These are phyloP conservation scores for Neoscytalidium dimidiatum DNA, from an alignment of 2,329 filamentous ascomycete species.

Conservation along the genomic window DNA sequence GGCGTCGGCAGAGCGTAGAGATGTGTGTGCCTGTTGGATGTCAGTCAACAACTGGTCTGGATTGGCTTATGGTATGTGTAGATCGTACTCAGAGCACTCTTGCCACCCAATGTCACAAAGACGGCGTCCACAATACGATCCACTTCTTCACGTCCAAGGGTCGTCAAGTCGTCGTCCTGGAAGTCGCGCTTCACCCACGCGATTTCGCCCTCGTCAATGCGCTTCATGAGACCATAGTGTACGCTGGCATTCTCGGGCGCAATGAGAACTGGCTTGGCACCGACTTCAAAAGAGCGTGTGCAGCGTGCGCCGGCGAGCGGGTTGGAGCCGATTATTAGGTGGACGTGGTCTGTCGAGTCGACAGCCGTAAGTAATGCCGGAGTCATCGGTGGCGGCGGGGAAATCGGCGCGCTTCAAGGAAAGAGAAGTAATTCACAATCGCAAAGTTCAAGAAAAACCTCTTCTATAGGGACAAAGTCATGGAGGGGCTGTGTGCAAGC, in stretches of 20 bases:
- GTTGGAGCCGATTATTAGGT: conserved; percentile 84
- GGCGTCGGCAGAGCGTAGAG: conserved; percentile 70
- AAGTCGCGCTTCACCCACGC: conserved; percentile 69
- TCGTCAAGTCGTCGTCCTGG: conserved; percentile 69
- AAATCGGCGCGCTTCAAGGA: not conserved
- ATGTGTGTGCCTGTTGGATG: conserved; percentile 62
- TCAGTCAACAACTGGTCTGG: conserved; percentile 19
- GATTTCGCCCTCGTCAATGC: conserved; percentile 67
- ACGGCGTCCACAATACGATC: conserved; percentile 82
- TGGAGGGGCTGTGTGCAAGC: not conserved
- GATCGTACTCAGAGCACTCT: conserved; percentile 49
- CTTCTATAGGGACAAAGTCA: not conserved
- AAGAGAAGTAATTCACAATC: not conserved
- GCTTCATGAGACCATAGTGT: conserved; percentile 62
- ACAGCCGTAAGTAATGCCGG: conserved; percentile 70
- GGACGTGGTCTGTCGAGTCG: conserved; percentile 69
- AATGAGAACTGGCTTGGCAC: conserved; percentile 78
- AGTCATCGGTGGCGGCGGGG: conserved; percentile 35
- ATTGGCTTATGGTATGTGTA: not conserved
- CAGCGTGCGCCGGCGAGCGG: conserved; percentile 85
- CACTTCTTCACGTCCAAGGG: conserved; percentile 78
- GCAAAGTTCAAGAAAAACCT: not conserved
- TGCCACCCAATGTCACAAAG: conserved; percentile 71
- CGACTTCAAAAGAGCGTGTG: conserved; percentile 75
- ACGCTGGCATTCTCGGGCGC: conserved; percentile 65